Conservation (phyloP, 2,329 filamentous ascomycete species). For the Xylariaceae sp. region DNA sequence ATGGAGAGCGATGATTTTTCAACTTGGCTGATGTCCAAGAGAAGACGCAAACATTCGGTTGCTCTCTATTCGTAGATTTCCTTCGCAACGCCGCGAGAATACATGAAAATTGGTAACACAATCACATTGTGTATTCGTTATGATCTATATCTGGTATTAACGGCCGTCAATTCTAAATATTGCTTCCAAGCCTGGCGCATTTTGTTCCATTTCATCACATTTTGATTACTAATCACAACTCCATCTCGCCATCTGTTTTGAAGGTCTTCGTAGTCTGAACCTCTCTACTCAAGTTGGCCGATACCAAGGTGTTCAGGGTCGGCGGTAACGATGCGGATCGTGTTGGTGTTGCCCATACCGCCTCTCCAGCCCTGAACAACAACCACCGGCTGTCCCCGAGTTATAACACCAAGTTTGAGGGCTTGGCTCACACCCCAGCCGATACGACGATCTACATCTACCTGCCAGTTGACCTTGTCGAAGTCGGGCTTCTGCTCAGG, state of each 20-base stretch:
- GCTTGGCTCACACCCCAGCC: constrained; percentile 95
- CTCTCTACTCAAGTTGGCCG: constrained; percentile 47
- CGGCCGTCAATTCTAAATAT: constrained; percentile 4
- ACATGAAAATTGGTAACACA: not conserved
- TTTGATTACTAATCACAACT: constrained; percentile 14
- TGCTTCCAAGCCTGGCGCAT: not conserved
- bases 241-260: constrained; percentile 8
- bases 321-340: constrained; percentile 68
- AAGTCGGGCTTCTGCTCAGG: constrained; percentile 94
- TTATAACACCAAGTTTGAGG: constrained; percentile 78
- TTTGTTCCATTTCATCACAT: constrained; percentile 2
- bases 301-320: constrained; percentile 64
- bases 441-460: constrained; percentile 96
- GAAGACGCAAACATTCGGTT: too few species aligned
- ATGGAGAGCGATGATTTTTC: too few species aligned
- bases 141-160: constrained; percentile 20
- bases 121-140: not conserved
- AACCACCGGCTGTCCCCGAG: constrained; percentile 74
- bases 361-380: constrained; percentile 92
- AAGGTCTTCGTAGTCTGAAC: not conserved
- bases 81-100: too few species aligned
- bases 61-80: too few species aligned
- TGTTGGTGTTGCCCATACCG: constrained; percentile 92
- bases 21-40: too few species aligned
- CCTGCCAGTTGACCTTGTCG: constrained; percentile 91